Evolutionary conservation across 371 early-diverging fungal genomes (phyloP).

Genomic region (Saksenaea vasiformis): DNA sequence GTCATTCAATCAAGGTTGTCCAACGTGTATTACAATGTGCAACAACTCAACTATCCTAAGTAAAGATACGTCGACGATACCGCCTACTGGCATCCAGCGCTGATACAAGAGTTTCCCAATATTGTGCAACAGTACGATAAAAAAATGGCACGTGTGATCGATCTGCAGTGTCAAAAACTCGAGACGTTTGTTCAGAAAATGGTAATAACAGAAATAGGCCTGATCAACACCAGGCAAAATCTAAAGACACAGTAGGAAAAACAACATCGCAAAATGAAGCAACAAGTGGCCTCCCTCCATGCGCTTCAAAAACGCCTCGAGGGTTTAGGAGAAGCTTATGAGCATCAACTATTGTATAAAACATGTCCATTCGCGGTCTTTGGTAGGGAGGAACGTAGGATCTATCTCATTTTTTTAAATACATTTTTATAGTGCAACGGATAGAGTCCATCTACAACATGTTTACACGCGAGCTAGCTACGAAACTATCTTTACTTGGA

Average conservation of each 20-base stretch:
- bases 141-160: conserved; percentile 29
- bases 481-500: conserved; percentile 23
- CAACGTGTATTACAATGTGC: background rate
- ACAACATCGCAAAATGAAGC: conserved; percentile 42
- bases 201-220: conserved; percentile 13
- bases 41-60: background rate
- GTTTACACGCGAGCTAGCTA: conserved; percentile 30
- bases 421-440: conserved; percentile 14
- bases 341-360: conserved; percentile 23
- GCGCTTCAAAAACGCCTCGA: conserved; percentile 18
- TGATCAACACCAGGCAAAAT: background rate
- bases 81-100: conserved; percentile 49
- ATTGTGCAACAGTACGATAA: conserved; percentile 32
- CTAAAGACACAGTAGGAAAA: conserved; percentile 19
- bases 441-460: conserved; percentile 26
- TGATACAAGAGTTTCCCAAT: conserved; percentile 29
- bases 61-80: conserved; percentile 45
- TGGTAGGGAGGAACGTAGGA: conserved; percentile 18
- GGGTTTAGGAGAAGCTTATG: conserved; percentile 15
- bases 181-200: conserved; percentile 26
- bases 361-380: conserved; percentile 39
- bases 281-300: conserved; percentile 19
- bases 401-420: background rate
- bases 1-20: conserved; percentile 39
- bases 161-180: conserved; percentile 24